Conservation (phyloP, 2,329 filamentous ascomycete genomes). For the Neurospora sp. region DNA sequence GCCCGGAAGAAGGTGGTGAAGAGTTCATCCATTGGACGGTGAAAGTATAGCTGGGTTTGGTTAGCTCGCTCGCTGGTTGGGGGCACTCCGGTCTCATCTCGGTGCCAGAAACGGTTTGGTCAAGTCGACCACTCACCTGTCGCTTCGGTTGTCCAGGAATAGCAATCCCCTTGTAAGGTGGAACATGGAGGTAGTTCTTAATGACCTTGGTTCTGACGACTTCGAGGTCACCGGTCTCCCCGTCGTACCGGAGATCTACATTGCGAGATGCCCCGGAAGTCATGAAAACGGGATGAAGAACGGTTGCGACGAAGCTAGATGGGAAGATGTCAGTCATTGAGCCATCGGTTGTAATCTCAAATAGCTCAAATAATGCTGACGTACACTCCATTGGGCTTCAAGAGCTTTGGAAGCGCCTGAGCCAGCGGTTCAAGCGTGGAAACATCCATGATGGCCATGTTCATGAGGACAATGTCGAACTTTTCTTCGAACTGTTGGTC, state of each 20-base stretch:
- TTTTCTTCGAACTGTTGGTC: conserved; percentile 2
- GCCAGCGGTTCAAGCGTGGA: conserved; percentile 32
- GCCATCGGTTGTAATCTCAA: neutral
- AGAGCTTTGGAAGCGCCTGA: conserved; percentile 28
- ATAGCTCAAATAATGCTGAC: conserved; percentile 12
- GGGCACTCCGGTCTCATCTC: neutral
- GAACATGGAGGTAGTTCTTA: conserved; percentile 31
- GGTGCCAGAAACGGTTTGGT: neutral
- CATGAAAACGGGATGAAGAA: conserved; percentile 40
- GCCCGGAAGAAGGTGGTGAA: conserved; percentile 32
- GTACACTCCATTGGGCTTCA: conserved; percentile 31
- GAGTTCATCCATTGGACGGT: conserved; percentile 35
- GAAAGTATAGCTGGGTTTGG: conserved; percentile 27
- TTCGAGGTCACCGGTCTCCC: conserved; percentile 25
- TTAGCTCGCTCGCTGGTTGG: too few relatives aligned
- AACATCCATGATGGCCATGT: conserved; percentile 42
- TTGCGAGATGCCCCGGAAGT: conserved; percentile 31
- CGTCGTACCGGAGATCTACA: conserved; percentile 29
- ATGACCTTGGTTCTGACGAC: conserved; percentile 28
- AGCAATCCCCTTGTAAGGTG: conserved; percentile 28
- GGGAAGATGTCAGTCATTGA: neutral
- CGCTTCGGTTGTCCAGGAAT: conserved; percentile 23
- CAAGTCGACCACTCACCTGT: conserved; percentile 22
- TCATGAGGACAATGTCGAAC: conserved; percentile 36
- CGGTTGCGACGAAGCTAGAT: conserved; percentile 33